Evolutionary conservation across 495 filamentous ascomycete genomes (phyloP), one percentile per base, ranked within the genome.

Genomic region (Bacidia gigantensis): DNA sequence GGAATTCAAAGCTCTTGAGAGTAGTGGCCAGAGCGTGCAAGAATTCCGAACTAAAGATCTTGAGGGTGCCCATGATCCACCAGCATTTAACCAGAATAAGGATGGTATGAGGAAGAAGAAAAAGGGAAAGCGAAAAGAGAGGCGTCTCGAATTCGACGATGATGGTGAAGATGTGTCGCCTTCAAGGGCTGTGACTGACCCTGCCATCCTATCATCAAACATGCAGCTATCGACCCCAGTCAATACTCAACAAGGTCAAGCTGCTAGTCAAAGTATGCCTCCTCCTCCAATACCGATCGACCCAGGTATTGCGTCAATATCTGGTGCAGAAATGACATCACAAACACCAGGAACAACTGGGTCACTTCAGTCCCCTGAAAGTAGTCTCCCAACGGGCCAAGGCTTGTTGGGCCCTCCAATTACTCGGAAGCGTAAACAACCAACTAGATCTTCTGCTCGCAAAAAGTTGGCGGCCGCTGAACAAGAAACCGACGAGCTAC

Each of bases 1-100:
- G 22, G 92, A 98, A 59, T 98, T 96, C 62, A 83, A 83, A 47
- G 77, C 77, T 3, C 93, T 89, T 0, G 81, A 83, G 47, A 86
- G 81, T 58, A 81, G 85, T 38, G 74, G 75, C 38, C 70, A 96
- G 58, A 90, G 87, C 0, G 83, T 97, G 3, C 81, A 88, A 42
- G 84, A 96, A 60, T 97, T 97, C 56, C 72, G 87, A 26, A 81
- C 32, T 22, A 77, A 79, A 24, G 75, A 79, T 64, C 52, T 81
- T 49, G 73, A 84, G 51, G 7, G 5, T 44, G 14, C 7, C 20
- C 75, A 73, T 57, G 86, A 94, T 62, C 93, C 92, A 0, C 92
- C 92, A 1, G 80, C 83, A 7, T 84, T 92, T 60, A 7, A 5
- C 14, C 73, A 84, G 54, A 75, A 81, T 26, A 72, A 69, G 46